These are phyloP conservation scores for Rhizophora mangle DNA, from an alignment of 345 rosid species.

Conservation along the genomic window DNA sequence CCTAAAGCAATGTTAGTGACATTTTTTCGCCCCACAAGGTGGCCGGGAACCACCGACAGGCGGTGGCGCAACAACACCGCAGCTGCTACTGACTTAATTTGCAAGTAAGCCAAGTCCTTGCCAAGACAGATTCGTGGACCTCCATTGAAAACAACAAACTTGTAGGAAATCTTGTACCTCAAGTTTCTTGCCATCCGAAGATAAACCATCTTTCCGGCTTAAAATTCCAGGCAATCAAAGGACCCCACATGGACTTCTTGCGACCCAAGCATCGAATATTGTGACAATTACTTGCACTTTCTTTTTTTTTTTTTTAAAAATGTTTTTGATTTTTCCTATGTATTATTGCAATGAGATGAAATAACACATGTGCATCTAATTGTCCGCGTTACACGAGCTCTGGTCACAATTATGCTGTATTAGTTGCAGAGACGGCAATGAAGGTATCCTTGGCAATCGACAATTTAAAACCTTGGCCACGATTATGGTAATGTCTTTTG, in stretches of 20 bases:
- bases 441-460: too few relatives aligned
- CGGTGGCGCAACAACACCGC: slow-evolving; percentile 42
- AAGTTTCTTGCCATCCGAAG: slow-evolving; percentile 22
- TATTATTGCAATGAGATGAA: too few relatives aligned
- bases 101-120: slow-evolving; percentile 42
- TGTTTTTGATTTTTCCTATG: too few relatives aligned
- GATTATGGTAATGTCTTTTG: too few relatives aligned
- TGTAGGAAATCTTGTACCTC: slow-evolving; percentile 24
- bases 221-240: slow-evolving; percentile 43
- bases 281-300: too few relatives aligned
- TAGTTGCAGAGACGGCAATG: too few relatives aligned
- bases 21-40: slow-evolving; percentile 47
- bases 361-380: too few relatives aligned
- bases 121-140: slow-evolving; percentile 56
- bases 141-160: slow-evolving; percentile 40
- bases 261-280: slow-evolving; percentile 13
- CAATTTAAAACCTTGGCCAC: too few relatives aligned
- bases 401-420: too few relatives aligned
- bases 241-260: slow-evolving; percentile 41
- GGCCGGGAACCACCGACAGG: slow-evolving; percentile 37
- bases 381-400: too few relatives aligned
- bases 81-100: slow-evolving; percentile 44
- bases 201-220: slow-evolving; percentile 43
- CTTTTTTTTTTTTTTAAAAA: too few relatives aligned
- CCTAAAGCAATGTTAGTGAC: slow-evolving; percentile 48